phyloP scores from a whole-genome alignment of 805 yeast species.

The Starmera dryadoides region DNA sequence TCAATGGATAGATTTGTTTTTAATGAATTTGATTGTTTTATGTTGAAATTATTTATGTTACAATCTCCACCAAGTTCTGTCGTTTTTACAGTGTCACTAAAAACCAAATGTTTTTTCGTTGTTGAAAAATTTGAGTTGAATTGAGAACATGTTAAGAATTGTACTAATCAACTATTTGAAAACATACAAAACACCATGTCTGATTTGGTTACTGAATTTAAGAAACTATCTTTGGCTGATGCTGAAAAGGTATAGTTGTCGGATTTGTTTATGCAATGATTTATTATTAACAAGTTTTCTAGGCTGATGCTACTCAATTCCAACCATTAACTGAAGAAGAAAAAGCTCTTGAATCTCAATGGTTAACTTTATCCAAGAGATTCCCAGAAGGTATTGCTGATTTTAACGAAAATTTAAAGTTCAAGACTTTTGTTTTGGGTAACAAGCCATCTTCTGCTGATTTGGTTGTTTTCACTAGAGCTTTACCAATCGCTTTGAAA shows the following conservation, averaged over 20 bases:
- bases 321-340: conserved; percentile 35
- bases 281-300: not conserved
- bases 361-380: conserved; percentile 64
- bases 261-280: not conserved
- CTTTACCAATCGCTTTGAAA: conserved; percentile 50
- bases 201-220: conserved; percentile 22
- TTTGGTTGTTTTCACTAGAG: conserved; percentile 56
- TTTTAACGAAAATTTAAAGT: conserved; percentile 64
- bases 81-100: too few relatives aligned
- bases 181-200: too few relatives aligned
- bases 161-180: too few relatives aligned
- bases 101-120: too few relatives aligned
- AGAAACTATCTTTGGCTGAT: conserved; percentile 22
- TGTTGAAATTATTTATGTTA: too few relatives aligned
- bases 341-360: conserved; percentile 71
- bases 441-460: conserved; percentile 66
- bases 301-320: conserved; percentile 19
- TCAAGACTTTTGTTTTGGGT: conserved; percentile 65
- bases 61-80: too few relatives aligned
- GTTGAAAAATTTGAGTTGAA: too few relatives aligned
- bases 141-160: too few relatives aligned
- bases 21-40: too few relatives aligned
- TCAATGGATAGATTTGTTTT: too few relatives aligned
- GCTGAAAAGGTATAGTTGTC: conserved; percentile 9
- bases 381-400: conserved; percentile 46